phyloP scores from a whole-genome alignment of 2,329 filamentous ascomycete genomes.

The Tolypocladium amazonense region DNA sequence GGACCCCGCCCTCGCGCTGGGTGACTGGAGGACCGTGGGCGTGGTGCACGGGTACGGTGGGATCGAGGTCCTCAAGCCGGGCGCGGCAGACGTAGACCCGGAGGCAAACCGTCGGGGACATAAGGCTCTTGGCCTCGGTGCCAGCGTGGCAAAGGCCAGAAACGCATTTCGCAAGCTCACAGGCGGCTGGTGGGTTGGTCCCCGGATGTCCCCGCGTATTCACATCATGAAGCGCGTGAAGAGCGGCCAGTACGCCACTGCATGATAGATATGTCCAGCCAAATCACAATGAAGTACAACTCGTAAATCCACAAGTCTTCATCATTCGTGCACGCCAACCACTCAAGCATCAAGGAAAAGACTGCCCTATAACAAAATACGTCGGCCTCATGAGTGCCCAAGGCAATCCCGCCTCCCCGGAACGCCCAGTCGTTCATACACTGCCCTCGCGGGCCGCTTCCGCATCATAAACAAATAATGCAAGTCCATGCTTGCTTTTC shows the following conservation, averaged over 20 bases:
- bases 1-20: slow-evolving; percentile 33
- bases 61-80: slow-evolving; percentile 45
- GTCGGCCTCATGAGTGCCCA: neutral
- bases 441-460: neutral
- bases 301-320: neutral
- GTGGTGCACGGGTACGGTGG: slow-evolving; percentile 49
- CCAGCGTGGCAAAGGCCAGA: slow-evolving; percentile 25
- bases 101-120: slow-evolving; percentile 5
- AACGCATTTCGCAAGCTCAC: slow-evolving; percentile 32
- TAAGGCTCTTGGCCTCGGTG: slow-evolving; percentile 34
- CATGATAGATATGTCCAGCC: neutral
- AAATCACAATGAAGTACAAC: neutral
- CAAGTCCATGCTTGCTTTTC: neutral
- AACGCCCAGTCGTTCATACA: neutral
- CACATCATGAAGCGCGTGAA: slow-evolving; percentile 32
- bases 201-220: slow-evolving; percentile 46
- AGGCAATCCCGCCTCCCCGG: neutral
- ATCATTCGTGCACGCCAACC: neutral
- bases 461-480: neutral
- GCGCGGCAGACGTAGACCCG: slow-evolving; percentile 12
- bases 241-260: neutral
- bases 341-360: neutral
- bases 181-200: slow-evolving; percentile 56
- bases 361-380: neutral
- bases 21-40: slow-evolving; percentile 45